Percentiles rank a stretch among this genome's conserved stretches.
phyloP scores from a whole-genome alignment of 192 early-diverging fungal genomes.

The Coemansia sp. region DNA sequence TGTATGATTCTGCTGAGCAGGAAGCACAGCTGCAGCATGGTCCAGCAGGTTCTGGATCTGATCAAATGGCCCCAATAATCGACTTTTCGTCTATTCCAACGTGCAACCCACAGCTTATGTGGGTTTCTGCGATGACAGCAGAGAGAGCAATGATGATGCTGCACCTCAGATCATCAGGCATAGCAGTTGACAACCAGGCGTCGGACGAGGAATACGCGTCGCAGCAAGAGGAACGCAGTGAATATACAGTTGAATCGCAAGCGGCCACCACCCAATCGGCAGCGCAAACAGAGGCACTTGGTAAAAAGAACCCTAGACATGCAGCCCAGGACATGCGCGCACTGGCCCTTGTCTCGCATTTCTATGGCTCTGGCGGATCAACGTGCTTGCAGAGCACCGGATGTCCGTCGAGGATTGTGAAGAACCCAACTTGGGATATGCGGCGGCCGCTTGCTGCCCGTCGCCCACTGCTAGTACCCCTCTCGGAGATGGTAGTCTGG shows the following conservation, averaged over 20 bases:
- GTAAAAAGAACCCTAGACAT: constrained; percentile 50
- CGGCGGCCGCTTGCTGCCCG: constrained; percentile 55
- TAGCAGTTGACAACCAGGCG: not conserved
- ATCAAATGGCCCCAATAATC: constrained; percentile 33
- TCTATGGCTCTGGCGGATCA: constrained; percentile 50
- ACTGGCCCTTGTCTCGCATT: constrained; percentile 68
- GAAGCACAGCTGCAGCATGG: not conserved
- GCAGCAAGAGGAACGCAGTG: not conserved
- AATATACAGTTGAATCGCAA: not conserved
- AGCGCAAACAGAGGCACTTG: constrained; percentile 7
- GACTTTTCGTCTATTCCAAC: constrained; percentile 45
- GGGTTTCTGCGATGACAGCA: constrained; percentile 36
- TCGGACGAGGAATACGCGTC: not conserved
- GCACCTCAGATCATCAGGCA: constrained; percentile 4
- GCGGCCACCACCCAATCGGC: not conserved
- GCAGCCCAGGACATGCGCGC: constrained; percentile 66
- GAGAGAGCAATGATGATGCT: constrained; percentile 21
- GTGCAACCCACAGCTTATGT: constrained; percentile 26
- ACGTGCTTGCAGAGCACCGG: not conserved
- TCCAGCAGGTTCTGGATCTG: constrained; percentile 10
- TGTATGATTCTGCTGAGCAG: constrained; percentile 30
- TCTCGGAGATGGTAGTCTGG: constrained; percentile 66
- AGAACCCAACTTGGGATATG: constrained; percentile 56
- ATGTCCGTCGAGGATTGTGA: not conserved
- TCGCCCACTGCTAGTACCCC: constrained; percentile 63